These are phyloP conservation scores for Kregervanrija pseudodelftensis DNA, from an alignment of 805 yeast species.

Conservation along the genomic window DNA sequence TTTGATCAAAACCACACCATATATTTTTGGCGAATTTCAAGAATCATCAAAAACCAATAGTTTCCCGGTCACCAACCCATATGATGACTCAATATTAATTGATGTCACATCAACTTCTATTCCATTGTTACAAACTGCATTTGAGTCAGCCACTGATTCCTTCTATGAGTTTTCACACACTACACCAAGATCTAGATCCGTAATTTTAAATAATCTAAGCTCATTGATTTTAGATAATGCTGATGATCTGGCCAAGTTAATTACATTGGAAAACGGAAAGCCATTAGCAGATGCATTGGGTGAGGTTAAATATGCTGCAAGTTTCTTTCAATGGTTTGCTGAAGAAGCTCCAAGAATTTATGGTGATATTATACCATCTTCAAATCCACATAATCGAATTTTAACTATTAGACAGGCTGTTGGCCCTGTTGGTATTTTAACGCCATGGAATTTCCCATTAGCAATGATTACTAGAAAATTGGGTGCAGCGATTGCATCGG, in stretches of 20 bases:
- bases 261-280: slow-evolving; percentile 72
- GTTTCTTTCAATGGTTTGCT: slow-evolving; percentile 83
- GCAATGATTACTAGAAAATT: slow-evolving; percentile 72
- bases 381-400: slow-evolving; percentile 40
- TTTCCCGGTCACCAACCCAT: slow-evolving; percentile 72
- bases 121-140: slow-evolving; percentile 44
- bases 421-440: slow-evolving; percentile 72
- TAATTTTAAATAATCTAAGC: slow-evolving; percentile 44
- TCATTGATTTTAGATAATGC: slow-evolving; percentile 45
- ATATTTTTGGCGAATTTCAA: slow-evolving; percentile 64
- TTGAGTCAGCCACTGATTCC: slow-evolving; percentile 44
- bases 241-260: slow-evolving; percentile 58
- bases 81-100: slow-evolving; percentile 42
- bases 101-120: slow-evolving; percentile 45
- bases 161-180: slow-evolving; percentile 43
- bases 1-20: slow-evolving; percentile 50
- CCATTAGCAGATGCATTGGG: slow-evolving; percentile 64
- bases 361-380: slow-evolving; percentile 58
- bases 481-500: slow-evolving; percentile 79
- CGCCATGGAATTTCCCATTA: slow-evolving; percentile 83
- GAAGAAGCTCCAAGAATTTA: slow-evolving; percentile 69
- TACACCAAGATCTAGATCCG: slow-evolving; percentile 49
- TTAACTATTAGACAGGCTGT: slow-evolving; percentile 60
- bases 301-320: slow-evolving; percentile 61
- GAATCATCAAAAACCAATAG: slow-evolving; percentile 24